Percentiles rank a stretch among this genome's conserved stretches.
Conservation (phyloP, 257 asterid genomes). For the Fraxinus anomala region DNA sequence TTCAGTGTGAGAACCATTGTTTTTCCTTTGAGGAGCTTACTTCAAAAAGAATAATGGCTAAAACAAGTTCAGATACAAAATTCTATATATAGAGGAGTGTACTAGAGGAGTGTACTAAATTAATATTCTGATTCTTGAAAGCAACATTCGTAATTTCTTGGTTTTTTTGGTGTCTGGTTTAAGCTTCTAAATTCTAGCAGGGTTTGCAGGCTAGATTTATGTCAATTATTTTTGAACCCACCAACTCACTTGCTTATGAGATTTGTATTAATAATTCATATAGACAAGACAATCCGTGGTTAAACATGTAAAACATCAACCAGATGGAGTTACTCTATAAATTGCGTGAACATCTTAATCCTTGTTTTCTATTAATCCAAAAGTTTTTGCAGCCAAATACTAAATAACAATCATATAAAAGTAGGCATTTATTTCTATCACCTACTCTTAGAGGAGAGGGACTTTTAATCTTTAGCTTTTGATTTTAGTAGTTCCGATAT, state of each 20-base stretch:
- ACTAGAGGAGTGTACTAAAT: neutral
- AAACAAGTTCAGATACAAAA: neutral
- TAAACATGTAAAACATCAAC: neutral
- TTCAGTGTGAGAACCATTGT: constrained; percentile 36
- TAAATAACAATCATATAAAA: neutral
- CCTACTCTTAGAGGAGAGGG: too few species aligned
- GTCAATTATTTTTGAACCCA: constrained; percentile 11
- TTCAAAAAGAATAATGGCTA: neutral
- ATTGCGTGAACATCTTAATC: neutral
- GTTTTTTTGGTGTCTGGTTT: neutral
- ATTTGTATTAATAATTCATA: neutral
- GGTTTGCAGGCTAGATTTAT: neutral
- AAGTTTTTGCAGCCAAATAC: neutral
- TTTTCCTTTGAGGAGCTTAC: neutral
- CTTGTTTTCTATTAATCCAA: neutral
- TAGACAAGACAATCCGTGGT: neutral
- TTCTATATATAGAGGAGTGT: neutral
- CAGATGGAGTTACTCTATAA: neutral
- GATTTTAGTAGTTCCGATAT: too few species aligned
- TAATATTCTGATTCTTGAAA: neutral
- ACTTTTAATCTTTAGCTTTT: too few species aligned
- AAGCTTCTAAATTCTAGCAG: neutral
- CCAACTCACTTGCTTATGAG: constrained; percentile 27
- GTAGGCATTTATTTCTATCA: neutral
- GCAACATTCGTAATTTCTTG: neutral